Evolutionary conservation across 2,329 filamentous ascomycete genomes (phyloP).

Genomic region (Sclerotinia sclerotiorum): DNA sequence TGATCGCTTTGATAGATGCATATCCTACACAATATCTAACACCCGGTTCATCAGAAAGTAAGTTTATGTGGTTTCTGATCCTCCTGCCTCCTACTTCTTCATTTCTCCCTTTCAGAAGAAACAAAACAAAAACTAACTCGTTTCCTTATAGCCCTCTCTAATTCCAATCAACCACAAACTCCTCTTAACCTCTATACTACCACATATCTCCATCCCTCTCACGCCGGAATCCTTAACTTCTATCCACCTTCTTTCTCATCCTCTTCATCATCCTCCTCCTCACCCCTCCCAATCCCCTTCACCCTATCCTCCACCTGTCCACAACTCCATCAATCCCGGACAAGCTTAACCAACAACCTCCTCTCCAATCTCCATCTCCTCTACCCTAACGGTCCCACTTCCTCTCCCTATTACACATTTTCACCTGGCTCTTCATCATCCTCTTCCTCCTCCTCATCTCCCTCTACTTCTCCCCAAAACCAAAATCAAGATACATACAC

Average conservation of each 20-base stretch:
- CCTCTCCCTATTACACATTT: slow-evolving; percentile 4
- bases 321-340: not conserved
- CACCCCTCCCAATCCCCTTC: not conserved
- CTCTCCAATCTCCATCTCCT: not conserved
- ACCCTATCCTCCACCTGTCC: not conserved
- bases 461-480: not conserved
- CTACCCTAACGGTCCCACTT: not conserved
- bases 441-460: not conserved
- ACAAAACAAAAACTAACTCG: not conserved
- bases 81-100: not conserved
- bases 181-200: not conserved
- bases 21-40: slow-evolving; percentile 1
- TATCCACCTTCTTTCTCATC: not conserved
- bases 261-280: not conserved
- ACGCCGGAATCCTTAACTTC: not conserved
- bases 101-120: not conserved
- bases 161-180: not conserved
- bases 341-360: not conserved
- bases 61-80: not conserved
- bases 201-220: not conserved
- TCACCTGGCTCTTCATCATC: no score
- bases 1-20: not conserved
- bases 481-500: not conserved
- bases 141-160: not conserved
- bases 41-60: not conserved